A percentile compares a stretch with the other conserved stretches of the same genome.
phyloP scores from a whole-genome alignment of 257 asterid genomes.

The Capsicum rhomboideum region DNA sequence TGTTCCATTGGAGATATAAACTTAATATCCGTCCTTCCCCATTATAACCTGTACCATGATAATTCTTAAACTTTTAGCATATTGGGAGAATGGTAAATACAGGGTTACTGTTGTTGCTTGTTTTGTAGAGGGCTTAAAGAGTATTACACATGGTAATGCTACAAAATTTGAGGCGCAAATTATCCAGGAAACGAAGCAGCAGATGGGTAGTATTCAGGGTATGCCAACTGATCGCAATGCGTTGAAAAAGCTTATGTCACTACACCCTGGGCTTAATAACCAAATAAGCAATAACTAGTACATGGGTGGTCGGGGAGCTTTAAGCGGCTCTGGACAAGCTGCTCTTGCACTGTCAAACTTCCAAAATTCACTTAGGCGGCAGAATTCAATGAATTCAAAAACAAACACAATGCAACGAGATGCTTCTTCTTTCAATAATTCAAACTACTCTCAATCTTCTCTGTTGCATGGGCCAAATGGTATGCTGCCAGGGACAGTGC shows the following conservation, averaged over 20 bases:
- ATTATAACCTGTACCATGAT: not conserved
- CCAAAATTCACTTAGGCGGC: slow-evolving; percentile 69
- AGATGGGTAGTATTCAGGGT: slow-evolving; percentile 41
- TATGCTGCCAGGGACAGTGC: slow-evolving; percentile 27
- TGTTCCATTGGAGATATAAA: not conserved
- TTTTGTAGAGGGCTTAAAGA: slow-evolving; percentile 79
- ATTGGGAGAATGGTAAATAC: not conserved
- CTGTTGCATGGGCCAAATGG: slow-evolving; percentile 36
- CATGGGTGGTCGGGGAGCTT: slow-evolving; percentile 40
- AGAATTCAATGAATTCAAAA: slow-evolving; percentile 59
- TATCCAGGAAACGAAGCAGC: slow-evolving; percentile 50
- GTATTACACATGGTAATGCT: slow-evolving; percentile 33
- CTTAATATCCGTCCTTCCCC: not conserved
- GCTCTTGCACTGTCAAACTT: slow-evolving; percentile 58
- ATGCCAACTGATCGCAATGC: slow-evolving; percentile 47
- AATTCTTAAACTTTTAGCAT: not conserved
- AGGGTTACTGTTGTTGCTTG: not conserved
- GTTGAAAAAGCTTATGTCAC: slow-evolving; percentile 46
- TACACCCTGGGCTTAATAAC: slow-evolving; percentile 46
- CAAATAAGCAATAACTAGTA: slow-evolving; percentile 47
- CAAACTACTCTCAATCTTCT: slow-evolving; percentile 33
- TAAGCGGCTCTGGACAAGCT: slow-evolving; percentile 67
- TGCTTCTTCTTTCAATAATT: slow-evolving; percentile 41
- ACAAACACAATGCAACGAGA: slow-evolving; percentile 40
- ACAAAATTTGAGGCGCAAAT: slow-evolving; percentile 46